Conservation (phyloP, 768 basidiomycete genomes). For the Arthromyces matolae region DNA sequence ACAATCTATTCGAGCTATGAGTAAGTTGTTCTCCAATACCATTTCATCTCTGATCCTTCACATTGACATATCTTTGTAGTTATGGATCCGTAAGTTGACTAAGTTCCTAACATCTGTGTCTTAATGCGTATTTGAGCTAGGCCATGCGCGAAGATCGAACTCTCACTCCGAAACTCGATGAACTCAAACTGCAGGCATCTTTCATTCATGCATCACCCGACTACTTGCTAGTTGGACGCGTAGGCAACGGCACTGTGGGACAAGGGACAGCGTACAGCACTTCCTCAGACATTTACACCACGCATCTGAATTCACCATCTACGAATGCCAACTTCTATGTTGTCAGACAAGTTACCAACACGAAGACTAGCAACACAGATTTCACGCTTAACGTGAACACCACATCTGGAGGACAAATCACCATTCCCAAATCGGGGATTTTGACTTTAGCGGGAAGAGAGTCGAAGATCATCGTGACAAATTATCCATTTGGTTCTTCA, state of each 20-base stretch:
- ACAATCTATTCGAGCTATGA: conserved; percentile 38
- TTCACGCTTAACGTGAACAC: conserved; percentile 41
- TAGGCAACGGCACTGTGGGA: conserved; percentile 50
- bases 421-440: conserved; percentile 32
- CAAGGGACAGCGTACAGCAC: conserved; percentile 30
- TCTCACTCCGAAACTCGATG: conserved; percentile 53
- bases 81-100: conserved; percentile 25
- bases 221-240: conserved; percentile 60
- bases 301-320: conserved; percentile 52
- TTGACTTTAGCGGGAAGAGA: conserved; percentile 62
- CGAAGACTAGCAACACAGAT: conserved; percentile 46
- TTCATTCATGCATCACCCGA: conserved; percentile 65
- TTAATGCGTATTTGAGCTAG: conserved; percentile 16
- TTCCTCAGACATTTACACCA: conserved; percentile 44
- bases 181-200: conserved; percentile 60
- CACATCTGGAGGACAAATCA: conserved; percentile 42
- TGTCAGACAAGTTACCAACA: conserved; percentile 44
- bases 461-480: conserved; percentile 59
- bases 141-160: conserved; percentile 56
- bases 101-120: too few relatives aligned
- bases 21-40: conserved; percentile 17
- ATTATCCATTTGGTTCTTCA: conserved; percentile 57
- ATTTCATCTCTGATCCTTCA: not conserved
- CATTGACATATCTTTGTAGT: conserved; percentile 6
- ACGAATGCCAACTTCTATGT: conserved; percentile 55